phyloP scores from a whole-genome alignment of 306 rosid genomes.

The Abrus precatorius region DNA sequence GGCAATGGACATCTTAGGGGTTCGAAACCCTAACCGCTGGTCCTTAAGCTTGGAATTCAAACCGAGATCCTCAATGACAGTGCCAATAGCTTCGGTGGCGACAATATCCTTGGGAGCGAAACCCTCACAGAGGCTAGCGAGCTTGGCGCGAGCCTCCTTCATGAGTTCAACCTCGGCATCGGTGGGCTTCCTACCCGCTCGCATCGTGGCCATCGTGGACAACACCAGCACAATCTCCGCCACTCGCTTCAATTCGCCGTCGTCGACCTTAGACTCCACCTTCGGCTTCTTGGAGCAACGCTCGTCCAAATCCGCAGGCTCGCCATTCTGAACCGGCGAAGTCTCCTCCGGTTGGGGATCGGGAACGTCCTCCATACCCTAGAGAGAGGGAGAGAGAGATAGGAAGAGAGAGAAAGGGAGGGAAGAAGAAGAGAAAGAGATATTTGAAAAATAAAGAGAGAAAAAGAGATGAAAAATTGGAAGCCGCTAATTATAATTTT shows the following conservation, averaged over 20 bases:
- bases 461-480: not conserved
- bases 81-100: conserved; percentile 71
- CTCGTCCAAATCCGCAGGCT: conserved; percentile 43
- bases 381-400: conserved; percentile 40
- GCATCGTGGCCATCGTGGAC: conserved; percentile 82
- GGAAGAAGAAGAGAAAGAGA: not conserved
- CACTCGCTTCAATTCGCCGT: conserved; percentile 70
- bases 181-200: conserved; percentile 79
- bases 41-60: conserved; percentile 71
- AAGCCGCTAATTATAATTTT: conserved; percentile 17
- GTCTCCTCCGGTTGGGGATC: conserved; percentile 20
- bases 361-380: conserved; percentile 58
- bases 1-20: conserved; percentile 76
- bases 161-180: conserved; percentile 74
- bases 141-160: conserved; percentile 84
- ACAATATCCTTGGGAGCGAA: conserved; percentile 87
- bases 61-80: conserved; percentile 88
- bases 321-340: conserved; percentile 54
- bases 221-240: conserved; percentile 92
- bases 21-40: conserved; percentile 85
- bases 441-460: not conserved
- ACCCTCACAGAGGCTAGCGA: conserved; percentile 69
- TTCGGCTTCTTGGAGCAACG: conserved; percentile 67
- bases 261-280: conserved; percentile 7
- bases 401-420: conserved; percentile 20